Percentiles rank a stretch among this genome's conserved stretches.
phyloP scores from a whole-genome alignment of 192 early-diverging fungal species.

The Entomortierella chlamydospora region DNA sequence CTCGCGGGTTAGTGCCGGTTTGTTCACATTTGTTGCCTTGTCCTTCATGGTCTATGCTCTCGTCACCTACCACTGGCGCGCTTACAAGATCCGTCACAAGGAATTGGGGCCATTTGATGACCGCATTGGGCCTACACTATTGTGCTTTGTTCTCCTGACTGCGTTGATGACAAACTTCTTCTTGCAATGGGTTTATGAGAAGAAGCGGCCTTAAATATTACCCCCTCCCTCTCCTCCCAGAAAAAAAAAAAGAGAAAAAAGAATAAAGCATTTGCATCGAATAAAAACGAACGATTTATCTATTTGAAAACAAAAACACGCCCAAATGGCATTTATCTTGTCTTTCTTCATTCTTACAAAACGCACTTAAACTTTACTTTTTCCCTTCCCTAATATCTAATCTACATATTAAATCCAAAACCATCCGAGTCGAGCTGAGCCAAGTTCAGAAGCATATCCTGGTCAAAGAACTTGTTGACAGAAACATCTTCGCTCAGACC shows the following conservation, averaged over 20 bases:
- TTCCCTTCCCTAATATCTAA: not conserved
- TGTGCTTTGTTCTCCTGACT: conserved; percentile 73
- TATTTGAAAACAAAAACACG: conserved; percentile 7
- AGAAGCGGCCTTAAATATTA: conserved; percentile 38
- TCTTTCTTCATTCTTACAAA: too few species aligned
- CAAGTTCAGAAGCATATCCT: conserved; percentile 50
- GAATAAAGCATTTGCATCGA: not conserved
- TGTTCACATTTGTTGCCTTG: conserved; percentile 80
- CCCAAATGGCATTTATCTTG: too few species aligned
- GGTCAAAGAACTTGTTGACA: conserved; percentile 75
- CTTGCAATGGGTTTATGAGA: conserved; percentile 56
- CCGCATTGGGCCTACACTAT: conserved; percentile 76
- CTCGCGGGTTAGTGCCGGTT: conserved; percentile 72
- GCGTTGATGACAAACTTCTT: conserved; percentile 82
- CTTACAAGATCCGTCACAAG: conserved; percentile 78
- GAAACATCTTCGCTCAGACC: conserved; percentile 85
- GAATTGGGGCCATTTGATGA: conserved; percentile 87
- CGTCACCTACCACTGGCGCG: conserved; percentile 82
- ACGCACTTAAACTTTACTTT: too few species aligned
- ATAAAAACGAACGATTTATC: conserved; percentile 8
- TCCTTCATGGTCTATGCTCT: conserved; percentile 85
- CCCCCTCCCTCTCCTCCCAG: too few species aligned
- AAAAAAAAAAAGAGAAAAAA: not conserved
- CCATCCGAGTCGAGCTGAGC: conserved; percentile 49
- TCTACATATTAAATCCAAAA: conserved; percentile 44